phyloP scores from a whole-genome alignment of 768 basidiomycete species.

The Tricholoma matsutake region DNA sequence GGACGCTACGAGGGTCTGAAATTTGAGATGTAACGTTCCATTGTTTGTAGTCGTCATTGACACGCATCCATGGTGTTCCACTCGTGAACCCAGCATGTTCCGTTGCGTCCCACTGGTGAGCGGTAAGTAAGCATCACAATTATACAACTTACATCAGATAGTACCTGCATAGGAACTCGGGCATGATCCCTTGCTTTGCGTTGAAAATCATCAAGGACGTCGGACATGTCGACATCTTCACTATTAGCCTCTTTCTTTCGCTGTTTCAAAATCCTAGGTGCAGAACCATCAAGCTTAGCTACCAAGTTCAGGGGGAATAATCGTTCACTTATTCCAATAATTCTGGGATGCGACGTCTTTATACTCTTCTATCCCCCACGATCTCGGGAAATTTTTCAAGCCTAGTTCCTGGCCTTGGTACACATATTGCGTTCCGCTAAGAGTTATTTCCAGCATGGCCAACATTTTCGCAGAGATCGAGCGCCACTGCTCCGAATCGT shows the following conservation, averaged over 20 bases:
- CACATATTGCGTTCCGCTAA: constrained; percentile 65
- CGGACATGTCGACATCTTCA: constrained; percentile 55
- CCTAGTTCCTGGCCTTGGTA: constrained; percentile 79
- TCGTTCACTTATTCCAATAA: constrained; percentile 50
- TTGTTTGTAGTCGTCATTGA: constrained; percentile 60
- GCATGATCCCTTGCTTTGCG: constrained; percentile 71
- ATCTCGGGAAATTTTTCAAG: constrained; percentile 55
- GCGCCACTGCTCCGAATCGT: constrained; percentile 58
- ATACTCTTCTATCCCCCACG: constrained; percentile 72
- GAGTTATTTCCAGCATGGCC: constrained; percentile 56
- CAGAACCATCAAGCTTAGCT: not conserved
- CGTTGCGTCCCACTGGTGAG: constrained; percentile 51
- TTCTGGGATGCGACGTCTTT: constrained; percentile 65
- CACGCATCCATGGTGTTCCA: constrained; percentile 70
- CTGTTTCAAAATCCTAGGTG: constrained; percentile 36
- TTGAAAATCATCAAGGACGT: constrained; percentile 54
- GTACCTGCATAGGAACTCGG: constrained; percentile 66
- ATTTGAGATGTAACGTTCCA: constrained; percentile 57
- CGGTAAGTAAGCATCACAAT: not conserved
- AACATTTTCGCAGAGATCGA: constrained; percentile 61
- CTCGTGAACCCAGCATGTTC: constrained; percentile 63
- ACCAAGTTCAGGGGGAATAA: not conserved
- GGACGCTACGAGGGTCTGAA: constrained; percentile 49
- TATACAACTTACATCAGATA: not conserved
- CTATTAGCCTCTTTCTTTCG: constrained; percentile 31